Percentiles rank a stretch among this genome's conserved stretches.
These are phyloP conservation scores for Zygnema cylindricum DNA, from an alignment of 139 green algal species.

Conservation along the genomic window DNA sequence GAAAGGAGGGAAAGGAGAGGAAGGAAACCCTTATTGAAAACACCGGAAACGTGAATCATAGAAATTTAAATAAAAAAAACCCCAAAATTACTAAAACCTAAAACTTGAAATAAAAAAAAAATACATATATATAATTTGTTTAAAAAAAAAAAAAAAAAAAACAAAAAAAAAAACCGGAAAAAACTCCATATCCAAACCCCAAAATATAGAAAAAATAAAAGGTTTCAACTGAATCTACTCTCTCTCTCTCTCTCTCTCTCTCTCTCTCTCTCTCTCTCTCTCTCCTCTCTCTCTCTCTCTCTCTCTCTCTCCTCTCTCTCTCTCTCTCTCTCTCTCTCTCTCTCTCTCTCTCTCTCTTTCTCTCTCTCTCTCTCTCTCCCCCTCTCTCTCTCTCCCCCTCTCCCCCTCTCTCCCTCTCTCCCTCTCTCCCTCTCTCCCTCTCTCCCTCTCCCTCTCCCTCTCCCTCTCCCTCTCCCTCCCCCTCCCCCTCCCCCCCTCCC, in stretches of 20 bases:
- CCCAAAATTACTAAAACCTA: background rate
- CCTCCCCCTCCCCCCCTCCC: too few species aligned
- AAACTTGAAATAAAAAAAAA: too few species aligned
- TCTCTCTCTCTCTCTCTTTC: background rate
- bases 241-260: too few species aligned
- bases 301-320: background rate
- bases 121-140: background rate
- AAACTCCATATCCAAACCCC: too few species aligned
- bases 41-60: background rate
- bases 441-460: background rate
- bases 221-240: too few species aligned
- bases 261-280: background rate
- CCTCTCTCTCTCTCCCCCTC: background rate
- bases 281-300: background rate
- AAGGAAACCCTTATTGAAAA: background rate
- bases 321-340: background rate
- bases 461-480: too few species aligned
- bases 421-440: constrained; percentile 5
- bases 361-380: background rate
- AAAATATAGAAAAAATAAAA: too few species aligned
- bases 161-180: background rate
- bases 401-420: background rate
- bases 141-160: background rate
- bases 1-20: background rate
- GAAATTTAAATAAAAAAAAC: background rate